phyloP scores from a whole-genome alignment of 768 basidiomycete genomes.

The Russula ochroleuca region DNA sequence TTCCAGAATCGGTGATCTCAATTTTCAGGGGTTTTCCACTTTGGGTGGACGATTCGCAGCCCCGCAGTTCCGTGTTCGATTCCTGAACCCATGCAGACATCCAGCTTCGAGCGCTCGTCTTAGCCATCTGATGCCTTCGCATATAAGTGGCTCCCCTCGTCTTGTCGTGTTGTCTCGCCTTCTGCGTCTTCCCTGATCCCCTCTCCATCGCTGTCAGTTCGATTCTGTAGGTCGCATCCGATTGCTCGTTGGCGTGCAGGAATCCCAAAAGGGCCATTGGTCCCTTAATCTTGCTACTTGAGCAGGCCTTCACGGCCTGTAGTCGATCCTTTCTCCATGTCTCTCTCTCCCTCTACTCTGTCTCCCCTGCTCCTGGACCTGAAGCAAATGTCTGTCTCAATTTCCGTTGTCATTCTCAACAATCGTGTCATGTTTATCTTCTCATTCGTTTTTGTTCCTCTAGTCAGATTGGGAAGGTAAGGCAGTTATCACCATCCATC shows the following conservation, averaged over 20 bases:
- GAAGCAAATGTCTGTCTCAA: conserved; percentile 22
- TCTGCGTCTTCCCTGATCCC: not conserved
- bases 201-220: not conserved
- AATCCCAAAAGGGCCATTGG: not conserved
- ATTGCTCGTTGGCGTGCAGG: not conserved
- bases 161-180: not conserved
- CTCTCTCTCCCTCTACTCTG: not conserved
- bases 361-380: conserved; percentile 2
- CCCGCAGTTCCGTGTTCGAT: not conserved
- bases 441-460: not conserved
- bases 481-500: not conserved
- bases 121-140: not conserved
- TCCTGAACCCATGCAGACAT: not conserved
- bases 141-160: not conserved
- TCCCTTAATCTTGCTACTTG: not conserved
- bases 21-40: not conserved
- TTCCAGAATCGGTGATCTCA: not conserved
- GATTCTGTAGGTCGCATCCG: not conserved
- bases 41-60: not conserved
- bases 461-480: conserved; percentile 25
- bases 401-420: not conserved
- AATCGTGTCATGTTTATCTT: not conserved
- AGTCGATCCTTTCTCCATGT: not conserved
- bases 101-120: not conserved
- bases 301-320: not conserved